phyloP scores from a whole-genome alignment of 768 basidiomycete genomes.

The Termitomyces sp. region DNA sequence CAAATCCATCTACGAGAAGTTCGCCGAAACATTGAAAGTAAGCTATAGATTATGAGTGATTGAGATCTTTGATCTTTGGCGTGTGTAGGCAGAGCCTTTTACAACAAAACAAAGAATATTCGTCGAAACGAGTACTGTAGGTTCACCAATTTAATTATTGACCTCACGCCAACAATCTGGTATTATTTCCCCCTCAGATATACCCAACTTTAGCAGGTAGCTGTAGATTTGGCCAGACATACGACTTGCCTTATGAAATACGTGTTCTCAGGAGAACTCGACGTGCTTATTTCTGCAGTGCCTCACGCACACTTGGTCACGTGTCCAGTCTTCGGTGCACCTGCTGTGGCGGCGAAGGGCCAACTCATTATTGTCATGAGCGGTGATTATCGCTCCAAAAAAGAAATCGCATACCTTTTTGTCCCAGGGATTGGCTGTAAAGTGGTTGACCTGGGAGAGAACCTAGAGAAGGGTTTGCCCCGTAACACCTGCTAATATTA shows the following conservation, averaged over 20 bases:
- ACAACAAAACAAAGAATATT: conserved; percentile 61
- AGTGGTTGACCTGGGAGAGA: conserved; percentile 76
- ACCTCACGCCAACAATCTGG: background rate
- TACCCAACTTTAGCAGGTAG: conserved; percentile 49
- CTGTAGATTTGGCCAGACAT: background rate
- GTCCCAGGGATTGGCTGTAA: conserved; percentile 78
- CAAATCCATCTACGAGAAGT: conserved; percentile 52
- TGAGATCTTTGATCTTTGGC: conserved; percentile 2
- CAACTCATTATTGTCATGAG: conserved; percentile 72
- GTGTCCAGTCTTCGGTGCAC: conserved; percentile 75
- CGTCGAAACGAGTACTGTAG: conserved; percentile 79
- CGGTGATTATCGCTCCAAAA: conserved; percentile 79
- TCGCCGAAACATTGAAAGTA: conserved; percentile 57
- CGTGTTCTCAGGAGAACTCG: conserved; percentile 51
- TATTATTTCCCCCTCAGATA: conserved; percentile 30
- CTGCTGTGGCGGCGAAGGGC: conserved; percentile 57
- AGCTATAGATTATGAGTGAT: background rate
- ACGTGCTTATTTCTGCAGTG: conserved; percentile 54
- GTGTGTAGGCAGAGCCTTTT: conserved; percentile 31
- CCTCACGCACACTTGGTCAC: conserved; percentile 62
- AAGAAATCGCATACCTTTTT: conserved; percentile 70
- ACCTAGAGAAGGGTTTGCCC: conserved; percentile 69
- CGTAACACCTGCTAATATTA: background rate
- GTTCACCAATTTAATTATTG: background rate
- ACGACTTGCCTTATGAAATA: conserved; percentile 1